Evolutionary conservation across 768 basidiomycete genomes (phyloP), one percentile per base, ranked within the genome.

Genomic region (Hirschioporus abietinus): DNA sequence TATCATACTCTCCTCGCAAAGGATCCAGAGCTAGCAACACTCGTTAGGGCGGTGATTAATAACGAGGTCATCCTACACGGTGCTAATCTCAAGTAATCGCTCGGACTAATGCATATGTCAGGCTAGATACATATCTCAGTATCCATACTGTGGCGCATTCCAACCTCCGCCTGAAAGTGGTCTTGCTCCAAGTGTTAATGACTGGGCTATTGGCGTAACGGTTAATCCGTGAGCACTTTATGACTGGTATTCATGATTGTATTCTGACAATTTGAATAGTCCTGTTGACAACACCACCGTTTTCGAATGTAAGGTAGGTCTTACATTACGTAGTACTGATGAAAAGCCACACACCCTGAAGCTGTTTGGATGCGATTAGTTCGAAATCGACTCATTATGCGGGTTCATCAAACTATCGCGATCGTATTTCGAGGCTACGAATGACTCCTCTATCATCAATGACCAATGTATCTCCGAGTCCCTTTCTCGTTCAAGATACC

Each of bases 41-140:
- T 92, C 4, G 87, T 91, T 59, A 91, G 88, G 72, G 91, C 88
- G n/a, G 88, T 92, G 59, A 91, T 93, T 71, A 91, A 92, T 72
- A 92, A 88, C 66, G 90, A 92, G 74, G 69, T 67, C 12, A 27
- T 64, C 25, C 69, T 67, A 27, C 42, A 67, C 60, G 24, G 34
- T 1, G 62, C 42, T 23, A 63, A 60, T 17, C 35, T 63, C 17
- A 65, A 52, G 20, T n/a, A 24, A 24, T 18, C 17, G 18, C 30
- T 10, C 63, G 10, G 10, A 61, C 52, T 64, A 42, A 63, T 61
- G 34, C n/a, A 25, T n/a, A 27, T n/a, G 24, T 20, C 64, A 36
- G 27, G 88, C 88, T 24, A 84, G 86, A 34, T 92, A 89, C 76
- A 86, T 91, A 24, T 80, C 87, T 1, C 76, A 88, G 70, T 87